Percentiles rank a stretch among this genome's conserved stretches.
Conservation (phyloP, 495 filamentous ascomycete genomes). For the Cryomyces minteri region DNA sequence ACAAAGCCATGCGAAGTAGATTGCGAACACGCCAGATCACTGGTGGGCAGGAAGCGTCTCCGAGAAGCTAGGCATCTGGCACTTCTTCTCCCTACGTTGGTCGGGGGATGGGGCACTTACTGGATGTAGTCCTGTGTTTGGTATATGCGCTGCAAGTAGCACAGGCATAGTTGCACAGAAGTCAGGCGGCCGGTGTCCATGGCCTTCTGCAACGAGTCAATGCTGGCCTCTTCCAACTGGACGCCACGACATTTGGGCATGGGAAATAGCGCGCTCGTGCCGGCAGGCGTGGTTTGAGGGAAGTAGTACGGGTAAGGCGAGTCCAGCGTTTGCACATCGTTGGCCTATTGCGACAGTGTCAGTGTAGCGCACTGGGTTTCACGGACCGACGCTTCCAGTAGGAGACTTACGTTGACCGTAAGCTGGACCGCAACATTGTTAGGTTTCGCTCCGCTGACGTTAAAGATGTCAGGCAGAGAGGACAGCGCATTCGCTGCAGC, state of each 20-base stretch:
- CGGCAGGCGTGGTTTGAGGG: constrained; percentile 17
- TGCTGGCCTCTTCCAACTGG: constrained; percentile 42
- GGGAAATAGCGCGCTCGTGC: constrained; percentile 25
- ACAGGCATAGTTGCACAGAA: constrained; percentile 28
- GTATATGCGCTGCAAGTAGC: constrained; percentile 32
- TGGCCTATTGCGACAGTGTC: not conserved
- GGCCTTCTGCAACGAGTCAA: constrained; percentile 32
- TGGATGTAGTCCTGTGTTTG: constrained; percentile 41
- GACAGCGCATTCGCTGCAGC: not conserved
- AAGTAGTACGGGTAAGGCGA: constrained; percentile 25
- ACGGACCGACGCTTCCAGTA: not conserved
- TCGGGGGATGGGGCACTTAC: constrained; percentile 17
- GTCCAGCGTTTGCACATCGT: constrained; percentile 2
- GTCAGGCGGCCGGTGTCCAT: constrained; percentile 26
- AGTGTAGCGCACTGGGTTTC: not conserved
- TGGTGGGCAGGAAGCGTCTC: too few relatives aligned
- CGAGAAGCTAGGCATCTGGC: too few relatives aligned
- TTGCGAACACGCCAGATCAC: too few relatives aligned
- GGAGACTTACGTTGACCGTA: not conserved
- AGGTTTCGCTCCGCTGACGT: not conserved
- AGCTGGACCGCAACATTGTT: not conserved
- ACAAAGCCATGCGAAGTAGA: too few relatives aligned
- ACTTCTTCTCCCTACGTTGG: not conserved
- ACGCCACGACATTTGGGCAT: constrained; percentile 44
- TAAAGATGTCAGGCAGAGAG: not conserved